phyloP scores from a whole-genome alignment of 1,139 yeast genomes.

The Candida labiduridarum region DNA sequence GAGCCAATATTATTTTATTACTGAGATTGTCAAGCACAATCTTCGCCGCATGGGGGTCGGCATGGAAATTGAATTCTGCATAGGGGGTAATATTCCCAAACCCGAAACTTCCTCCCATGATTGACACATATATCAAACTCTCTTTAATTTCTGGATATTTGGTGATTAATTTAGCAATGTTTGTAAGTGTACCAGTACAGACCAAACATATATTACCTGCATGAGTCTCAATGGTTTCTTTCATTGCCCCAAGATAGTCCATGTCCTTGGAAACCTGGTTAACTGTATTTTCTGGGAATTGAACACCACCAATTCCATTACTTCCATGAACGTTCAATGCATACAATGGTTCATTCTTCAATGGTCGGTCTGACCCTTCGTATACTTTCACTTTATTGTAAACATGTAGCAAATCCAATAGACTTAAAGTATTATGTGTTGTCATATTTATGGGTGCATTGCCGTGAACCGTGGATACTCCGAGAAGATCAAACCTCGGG shows the following conservation, averaged over 20 bases:
- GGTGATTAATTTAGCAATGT: conserved; percentile 55
- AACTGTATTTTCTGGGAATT: conserved; percentile 53
- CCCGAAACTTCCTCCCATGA: conserved; percentile 79
- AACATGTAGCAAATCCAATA: conserved; percentile 59
- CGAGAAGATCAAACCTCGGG: conserved; percentile 62
- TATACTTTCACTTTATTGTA: conserved; percentile 51
- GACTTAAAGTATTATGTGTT: conserved; percentile 67
- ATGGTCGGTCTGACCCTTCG: conserved; percentile 63
- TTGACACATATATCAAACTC: conserved; percentile 53
- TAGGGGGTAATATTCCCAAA: conserved; percentile 48
- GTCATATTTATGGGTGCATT: conserved; percentile 71
- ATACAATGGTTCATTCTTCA: conserved; percentile 47
- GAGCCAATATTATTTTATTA: conserved; percentile 56
- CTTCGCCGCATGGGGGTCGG: conserved; percentile 77
- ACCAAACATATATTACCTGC: conserved; percentile 55
- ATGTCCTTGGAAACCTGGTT: conserved; percentile 31
- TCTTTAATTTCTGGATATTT: conserved; percentile 53
- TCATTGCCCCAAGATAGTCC: conserved; percentile 60
- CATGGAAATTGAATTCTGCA: conserved; percentile 79
- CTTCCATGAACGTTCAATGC: conserved; percentile 75
- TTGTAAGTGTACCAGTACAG: conserved; percentile 78
- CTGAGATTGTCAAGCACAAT: conserved; percentile 50
- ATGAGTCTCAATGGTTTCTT: conserved; percentile 44
- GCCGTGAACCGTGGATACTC: conserved; percentile 83
- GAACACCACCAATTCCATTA: conserved; percentile 75